Base-by-base conservation (phyloP, 2,329 filamentous ascomycete species). In the Fusarium mangiferae region DNA sequence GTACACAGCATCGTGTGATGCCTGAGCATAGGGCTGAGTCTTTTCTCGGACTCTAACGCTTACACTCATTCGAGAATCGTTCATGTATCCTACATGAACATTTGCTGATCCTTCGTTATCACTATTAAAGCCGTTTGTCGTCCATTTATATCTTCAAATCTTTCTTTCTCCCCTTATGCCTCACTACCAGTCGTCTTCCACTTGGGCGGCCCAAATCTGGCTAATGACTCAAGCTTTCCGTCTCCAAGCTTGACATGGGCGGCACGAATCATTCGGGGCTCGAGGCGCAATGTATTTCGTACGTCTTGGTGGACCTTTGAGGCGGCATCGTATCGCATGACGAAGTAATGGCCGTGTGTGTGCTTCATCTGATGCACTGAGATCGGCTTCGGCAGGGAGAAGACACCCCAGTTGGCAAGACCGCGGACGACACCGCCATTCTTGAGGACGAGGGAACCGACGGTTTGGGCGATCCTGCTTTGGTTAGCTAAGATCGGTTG, bases 331-430 rank as follows among this genome's bases (percentile, higher is more conserved):
- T 98, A 99, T 78, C 96, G 94, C 93, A 99, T 94, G 80, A 97
- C 93, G 84, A 99, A 99, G 88, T 99, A 97, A 86, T 98, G 95
- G 62, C 96, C 96, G 77, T 91, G 89, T 74, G 90, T 90, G 88
- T 98, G 93, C 75, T 91, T 91, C 77, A 93, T 91, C 85, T 98
- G 95, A 83, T 97, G 92, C 81, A 92, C 92, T 71, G 91, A 92
- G 67, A 92, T 88, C 71, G 94, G 90, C 76, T 91, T 93, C 54
- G 96, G 96, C 24, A 99, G 92, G 54, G 92, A 88, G 85, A 96
- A 98, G 77, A 93, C 89, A 81, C 96, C 96, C 96, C 96, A 99
- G 88, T 99, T 99, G 77, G 92, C 92, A 81, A 97, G 89, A 81
- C 95, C 95, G 78, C 96, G 95, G 80, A 99, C 91, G 64, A 98